phyloP scores from a whole-genome alignment of 306 rosid genomes.

The Vicia villosa region DNA sequence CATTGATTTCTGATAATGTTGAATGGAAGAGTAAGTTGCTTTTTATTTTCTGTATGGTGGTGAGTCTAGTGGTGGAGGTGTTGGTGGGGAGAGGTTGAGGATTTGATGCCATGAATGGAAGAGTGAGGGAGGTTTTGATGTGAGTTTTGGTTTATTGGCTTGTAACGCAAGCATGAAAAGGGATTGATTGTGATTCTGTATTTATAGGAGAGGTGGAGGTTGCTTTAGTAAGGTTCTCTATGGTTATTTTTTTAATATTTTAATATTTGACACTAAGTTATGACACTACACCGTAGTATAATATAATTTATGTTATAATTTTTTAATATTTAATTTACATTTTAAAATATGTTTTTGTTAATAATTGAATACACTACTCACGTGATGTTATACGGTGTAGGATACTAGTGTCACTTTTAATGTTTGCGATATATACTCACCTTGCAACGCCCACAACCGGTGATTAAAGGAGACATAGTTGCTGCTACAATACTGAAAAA shows the following conservation, averaged over 20 bases:
- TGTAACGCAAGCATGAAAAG: neutral
- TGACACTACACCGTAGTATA: no score
- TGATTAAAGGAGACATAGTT: no score
- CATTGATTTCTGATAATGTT: conserved; percentile 68
- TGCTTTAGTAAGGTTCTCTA: neutral
- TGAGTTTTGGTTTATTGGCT: neutral
- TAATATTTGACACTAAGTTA: no score
- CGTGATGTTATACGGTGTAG: no score
- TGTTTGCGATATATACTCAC: no score
- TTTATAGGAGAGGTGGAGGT: neutral
- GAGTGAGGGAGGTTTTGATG: neutral
- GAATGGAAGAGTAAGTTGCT: conserved; percentile 54
- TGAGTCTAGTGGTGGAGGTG: neutral
- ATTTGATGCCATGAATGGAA: conserved; percentile 15
- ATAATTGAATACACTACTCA: no score
- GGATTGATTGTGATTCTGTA: neutral
- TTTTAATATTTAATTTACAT: no score
- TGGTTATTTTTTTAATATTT: neutral
- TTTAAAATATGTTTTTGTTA: no score
- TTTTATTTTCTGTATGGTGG: conserved; percentile 42
- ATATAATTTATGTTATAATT: no score
- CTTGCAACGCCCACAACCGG: no score
- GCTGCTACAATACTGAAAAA: no score
- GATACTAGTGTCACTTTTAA: no score
- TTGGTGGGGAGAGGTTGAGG: neutral